Conservation (phyloP, 441 rosid genomes). For the Brassica hybrid region DNA sequence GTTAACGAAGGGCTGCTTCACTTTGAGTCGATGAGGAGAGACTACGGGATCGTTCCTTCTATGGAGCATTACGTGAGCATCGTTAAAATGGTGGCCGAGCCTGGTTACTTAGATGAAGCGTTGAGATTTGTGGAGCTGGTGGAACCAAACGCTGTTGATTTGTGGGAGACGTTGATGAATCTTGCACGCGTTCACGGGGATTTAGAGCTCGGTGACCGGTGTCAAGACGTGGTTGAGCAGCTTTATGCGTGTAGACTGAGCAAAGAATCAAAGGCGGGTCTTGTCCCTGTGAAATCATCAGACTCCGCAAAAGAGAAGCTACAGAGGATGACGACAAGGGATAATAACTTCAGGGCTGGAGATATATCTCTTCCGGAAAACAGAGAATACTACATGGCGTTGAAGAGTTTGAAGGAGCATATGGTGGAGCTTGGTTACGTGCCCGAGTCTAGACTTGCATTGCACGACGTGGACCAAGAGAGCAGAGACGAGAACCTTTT, state of each 20-base stretch:
- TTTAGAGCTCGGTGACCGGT: slow-evolving; percentile 73
- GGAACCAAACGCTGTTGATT: slow-evolving; percentile 56
- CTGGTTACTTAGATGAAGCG: slow-evolving; percentile 77
- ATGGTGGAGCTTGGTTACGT: slow-evolving; percentile 85
- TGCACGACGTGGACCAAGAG: slow-evolving; percentile 85
- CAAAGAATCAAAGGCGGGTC: slow-evolving; percentile 70
- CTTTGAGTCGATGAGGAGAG: slow-evolving; percentile 70
- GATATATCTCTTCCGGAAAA: slow-evolving; percentile 79
- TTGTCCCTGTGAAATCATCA: slow-evolving; percentile 53
- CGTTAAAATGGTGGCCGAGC: slow-evolving; percentile 68
- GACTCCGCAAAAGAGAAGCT: slow-evolving; percentile 43
- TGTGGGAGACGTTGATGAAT: slow-evolving; percentile 79
- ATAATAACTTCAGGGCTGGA: too few relatives aligned
- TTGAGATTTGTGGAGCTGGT: slow-evolving; percentile 64
- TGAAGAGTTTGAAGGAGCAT: slow-evolving; percentile 62
- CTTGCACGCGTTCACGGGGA: slow-evolving; percentile 74
- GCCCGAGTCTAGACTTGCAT: slow-evolving; percentile 63
- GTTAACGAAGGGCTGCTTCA: slow-evolving; percentile 72
- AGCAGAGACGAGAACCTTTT: slow-evolving; percentile 81
- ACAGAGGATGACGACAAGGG: slow-evolving; percentile 50
- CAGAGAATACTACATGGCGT: slow-evolving; percentile 55
- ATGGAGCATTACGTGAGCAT: slow-evolving; percentile 63
- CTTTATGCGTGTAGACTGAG: slow-evolving; percentile 56
- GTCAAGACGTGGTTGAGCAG: slow-evolving; percentile 63
- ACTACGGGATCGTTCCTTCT: slow-evolving; percentile 59